Conservation (phyloP, 2,329 filamentous ascomycete genomes). For the Tolypocladium album region DNA sequence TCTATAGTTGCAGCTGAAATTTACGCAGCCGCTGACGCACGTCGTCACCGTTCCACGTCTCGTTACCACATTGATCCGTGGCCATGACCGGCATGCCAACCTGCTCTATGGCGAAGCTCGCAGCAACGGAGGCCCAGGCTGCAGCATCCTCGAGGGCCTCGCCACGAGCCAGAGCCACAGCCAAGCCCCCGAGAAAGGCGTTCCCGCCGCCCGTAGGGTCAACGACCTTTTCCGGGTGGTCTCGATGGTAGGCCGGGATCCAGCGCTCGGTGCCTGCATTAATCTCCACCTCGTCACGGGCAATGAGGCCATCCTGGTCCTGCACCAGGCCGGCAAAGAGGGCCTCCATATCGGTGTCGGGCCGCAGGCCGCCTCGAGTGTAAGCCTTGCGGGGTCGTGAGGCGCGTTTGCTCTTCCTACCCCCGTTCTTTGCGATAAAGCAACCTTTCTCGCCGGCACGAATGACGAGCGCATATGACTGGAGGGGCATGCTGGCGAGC, state of each 20-base stretch:
- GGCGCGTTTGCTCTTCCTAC: slow-evolving; percentile 30
- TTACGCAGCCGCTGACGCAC: slow-evolving; percentile 42
- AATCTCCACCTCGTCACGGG: slow-evolving; percentile 47
- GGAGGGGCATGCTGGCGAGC: slow-evolving; percentile 51
- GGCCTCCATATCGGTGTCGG: slow-evolving; percentile 52
- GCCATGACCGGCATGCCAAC: slow-evolving; percentile 64
- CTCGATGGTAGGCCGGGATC: slow-evolving; percentile 66
- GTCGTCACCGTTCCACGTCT: slow-evolving; percentile 51
- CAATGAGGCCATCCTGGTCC: slow-evolving; percentile 39
- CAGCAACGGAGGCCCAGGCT: slow-evolving; percentile 69
- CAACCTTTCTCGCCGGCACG: slow-evolving; percentile 64
- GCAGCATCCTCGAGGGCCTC: slow-evolving; percentile 58
- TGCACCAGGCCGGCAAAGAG: slow-evolving; percentile 49
- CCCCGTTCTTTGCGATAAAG: slow-evolving; percentile 49
- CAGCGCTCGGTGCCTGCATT: slow-evolving; percentile 59
- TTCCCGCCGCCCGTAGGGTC: slow-evolving; percentile 95
- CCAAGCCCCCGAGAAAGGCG: slow-evolving; percentile 61
- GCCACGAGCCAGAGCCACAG: slow-evolving; percentile 48
- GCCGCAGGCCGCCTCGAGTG: slow-evolving; percentile 40
- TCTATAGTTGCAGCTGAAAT: slow-evolving; percentile 32
- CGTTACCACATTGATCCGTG: slow-evolving; percentile 29
- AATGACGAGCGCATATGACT: slow-evolving; percentile 57
- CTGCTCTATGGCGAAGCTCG: slow-evolving; percentile 92
- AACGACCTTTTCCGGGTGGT: slow-evolving; percentile 44
- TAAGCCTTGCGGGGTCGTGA: slow-evolving; percentile 28